Base-by-base conservation (phyloP, 208 protist genomes). In the Trypanosomatidae sp. region DNA sequence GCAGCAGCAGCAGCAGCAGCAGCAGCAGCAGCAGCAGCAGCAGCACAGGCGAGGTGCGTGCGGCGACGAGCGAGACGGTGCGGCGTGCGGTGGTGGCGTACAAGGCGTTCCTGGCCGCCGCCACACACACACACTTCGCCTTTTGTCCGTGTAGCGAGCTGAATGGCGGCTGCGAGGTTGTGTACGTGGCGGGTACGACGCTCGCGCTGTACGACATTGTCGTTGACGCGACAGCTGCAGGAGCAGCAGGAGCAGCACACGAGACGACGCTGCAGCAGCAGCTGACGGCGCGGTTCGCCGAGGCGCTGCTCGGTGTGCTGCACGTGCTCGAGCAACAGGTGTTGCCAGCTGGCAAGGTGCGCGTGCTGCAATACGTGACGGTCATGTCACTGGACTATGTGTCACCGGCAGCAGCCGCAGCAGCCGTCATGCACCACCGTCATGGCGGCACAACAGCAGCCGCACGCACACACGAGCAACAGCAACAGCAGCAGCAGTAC, bases 111-210 rank as follows among this genome's bases (percentile, higher is more conserved):
- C 82, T 85, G 48, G 26, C 66, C 13, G 62, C 46, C 35, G 72
- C 74, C 21, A 50, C 64, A 18, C 72, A 73, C 43, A 66, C 58
- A 30, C 72, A 78, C 63, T 74, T 77, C 28, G 32, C 30, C 7
- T 86, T 90, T 42, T 67, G 71, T 13, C 75, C 75, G 6, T 62
- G 73, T 50, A 62, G 79, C 4, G 72, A 75, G 15, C 53, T 81
- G 19, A 90, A 90, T 56, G 66, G 67, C 24, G 81, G 81, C 28
- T 90, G 81, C 59, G 81, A 90, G 46, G 70, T 90, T 0, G 81
- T 90, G 20, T 78, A 62, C 28, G 39, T 90, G 23, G 54, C 66
- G 20, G 76, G 72, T 4, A 45, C 66, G 27, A 81, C 75, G n/a
- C 47, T 90, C 19, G 61, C 55, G 11, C 43, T 86, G 5, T 90